phyloP scores from a whole-genome alignment of 2,329 filamentous ascomycete genomes.

The Pseudogymnoascus sp. region DNA sequence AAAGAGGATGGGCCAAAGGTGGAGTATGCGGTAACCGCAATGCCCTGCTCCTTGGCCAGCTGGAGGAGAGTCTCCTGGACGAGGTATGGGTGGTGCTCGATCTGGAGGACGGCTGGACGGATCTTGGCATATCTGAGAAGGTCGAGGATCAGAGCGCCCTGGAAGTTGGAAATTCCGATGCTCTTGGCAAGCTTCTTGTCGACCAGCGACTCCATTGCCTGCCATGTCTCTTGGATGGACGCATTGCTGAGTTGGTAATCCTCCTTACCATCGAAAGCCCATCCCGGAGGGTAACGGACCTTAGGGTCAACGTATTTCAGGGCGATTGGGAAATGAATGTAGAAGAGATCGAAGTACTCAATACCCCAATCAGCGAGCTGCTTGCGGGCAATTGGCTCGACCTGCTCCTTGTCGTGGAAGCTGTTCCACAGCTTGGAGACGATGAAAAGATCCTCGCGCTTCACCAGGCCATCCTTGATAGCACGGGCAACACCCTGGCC shows the following conservation, averaged over 20 bases:
- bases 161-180: conserved; percentile 82
- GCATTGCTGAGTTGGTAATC: conserved; percentile 60
- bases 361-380: conserved; percentile 77
- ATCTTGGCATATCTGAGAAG: conserved; percentile 70
- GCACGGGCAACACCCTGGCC: conserved; percentile 71
- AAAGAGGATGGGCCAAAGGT: conserved; percentile 76
- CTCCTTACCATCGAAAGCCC: conserved; percentile 58
- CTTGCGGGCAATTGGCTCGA: conserved; percentile 67
- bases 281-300: conserved; percentile 73
- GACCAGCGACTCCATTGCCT: conserved; percentile 69
- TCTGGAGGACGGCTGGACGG: conserved; percentile 70
- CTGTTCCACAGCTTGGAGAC: conserved; percentile 91
- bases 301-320: conserved; percentile 78
- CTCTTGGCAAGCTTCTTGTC: conserved; percentile 60
- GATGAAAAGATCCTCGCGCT: conserved; percentile 83
- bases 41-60: conserved; percentile 61
- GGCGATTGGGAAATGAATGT: conserved; percentile 83
- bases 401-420: conserved; percentile 74
- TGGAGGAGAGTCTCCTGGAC: conserved; percentile 65
- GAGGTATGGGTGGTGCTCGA: conserved; percentile 87
- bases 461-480: conserved; percentile 74
- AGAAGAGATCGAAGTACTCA: conserved; percentile 85
- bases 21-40: conserved; percentile 75
- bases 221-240: conserved; percentile 74
- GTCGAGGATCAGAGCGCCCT: conserved; percentile 69